Conservation (phyloP, 495 filamentous ascomycete species). For the Aspergillus incahuasiensis region DNA sequence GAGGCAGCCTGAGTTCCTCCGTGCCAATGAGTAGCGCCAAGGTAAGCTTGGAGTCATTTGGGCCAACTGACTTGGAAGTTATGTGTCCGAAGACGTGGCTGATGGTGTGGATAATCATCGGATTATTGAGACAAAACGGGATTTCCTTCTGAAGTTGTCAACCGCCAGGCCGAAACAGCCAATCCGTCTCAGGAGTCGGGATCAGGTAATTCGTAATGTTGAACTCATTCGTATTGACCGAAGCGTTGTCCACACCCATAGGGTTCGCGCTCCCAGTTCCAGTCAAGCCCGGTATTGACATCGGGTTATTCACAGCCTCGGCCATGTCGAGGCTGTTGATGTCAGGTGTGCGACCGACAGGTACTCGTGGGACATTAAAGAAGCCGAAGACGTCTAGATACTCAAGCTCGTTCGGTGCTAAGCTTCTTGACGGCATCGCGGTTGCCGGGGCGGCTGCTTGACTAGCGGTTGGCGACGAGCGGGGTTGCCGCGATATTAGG, state of each 20-base stretch:
- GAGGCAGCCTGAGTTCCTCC: no score
- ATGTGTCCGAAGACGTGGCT: not conserved
- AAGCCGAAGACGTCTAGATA: constrained; percentile 93
- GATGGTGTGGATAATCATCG: not conserved
- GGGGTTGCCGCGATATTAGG: constrained; percentile 76
- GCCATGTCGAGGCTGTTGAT: constrained; percentile 27
- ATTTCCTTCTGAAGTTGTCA: constrained; percentile 12
- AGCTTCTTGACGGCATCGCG: constrained; percentile 46
- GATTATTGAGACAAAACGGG: not conserved
- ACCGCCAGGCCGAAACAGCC: constrained; percentile 37
- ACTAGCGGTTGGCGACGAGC: constrained; percentile 40
- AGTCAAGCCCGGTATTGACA: constrained; percentile 42
- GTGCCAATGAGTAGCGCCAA: no score
- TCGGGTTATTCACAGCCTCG: constrained; percentile 33
- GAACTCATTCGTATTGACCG: constrained; percentile 38
- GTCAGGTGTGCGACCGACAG: constrained; percentile 34
- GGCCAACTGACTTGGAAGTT: no score
- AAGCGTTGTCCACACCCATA: constrained; percentile 20
- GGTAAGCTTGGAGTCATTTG: no score
- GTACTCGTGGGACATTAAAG: constrained; percentile 80
- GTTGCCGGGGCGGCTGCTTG: constrained; percentile 35
- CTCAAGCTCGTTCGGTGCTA: constrained; percentile 76
- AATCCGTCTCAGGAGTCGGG: constrained; percentile 45
- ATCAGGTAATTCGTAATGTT: constrained; percentile 48
- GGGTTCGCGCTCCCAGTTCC: constrained; percentile 14